These are phyloP conservation scores for Pseudonitzschia multiseries DNA, from an alignment of 108 stramenopile species.

Conservation along the genomic window DNA sequence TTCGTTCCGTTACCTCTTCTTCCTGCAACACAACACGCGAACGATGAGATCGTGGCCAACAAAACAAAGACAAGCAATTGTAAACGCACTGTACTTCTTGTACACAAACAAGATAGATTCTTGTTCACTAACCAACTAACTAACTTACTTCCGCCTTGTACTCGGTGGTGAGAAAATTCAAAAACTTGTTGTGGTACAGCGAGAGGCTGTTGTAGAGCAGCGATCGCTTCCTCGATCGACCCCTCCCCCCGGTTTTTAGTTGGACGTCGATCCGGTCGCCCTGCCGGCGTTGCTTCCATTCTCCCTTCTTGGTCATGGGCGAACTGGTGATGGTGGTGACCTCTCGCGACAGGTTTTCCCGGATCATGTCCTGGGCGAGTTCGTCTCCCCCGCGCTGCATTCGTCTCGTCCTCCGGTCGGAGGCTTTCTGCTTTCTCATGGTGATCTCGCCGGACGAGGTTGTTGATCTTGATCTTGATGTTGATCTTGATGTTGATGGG, in stretches of 20 bases:
- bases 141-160: conserved; percentile 69
- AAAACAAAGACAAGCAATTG: conserved; percentile 2
- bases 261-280: neutral
- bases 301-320: conserved; percentile 54
- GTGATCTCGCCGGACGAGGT: conserved; percentile 9
- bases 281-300: conserved; percentile 49
- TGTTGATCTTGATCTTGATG: no score
- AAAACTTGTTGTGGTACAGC: conserved; percentile 72
- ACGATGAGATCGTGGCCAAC: neutral
- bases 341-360: conserved; percentile 16
- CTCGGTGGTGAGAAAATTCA: conserved; percentile 67
- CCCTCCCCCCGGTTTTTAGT: conserved; percentile 51
- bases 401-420: conserved; percentile 74
- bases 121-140: neutral
- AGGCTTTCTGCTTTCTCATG: conserved; percentile 88
- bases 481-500: no score
- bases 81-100: no score
- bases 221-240: conserved; percentile 69
- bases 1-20: conserved; percentile 67
- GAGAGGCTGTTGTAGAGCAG: conserved; percentile 71
- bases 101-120: no score
- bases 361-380: conserved; percentile 18
- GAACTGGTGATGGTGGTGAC: conserved; percentile 46
- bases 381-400: conserved; percentile 55
- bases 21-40: conserved; percentile 43